Base-by-base conservation (phyloP, 257 asterid genomes). In the Solanum ossicruentum region DNA sequence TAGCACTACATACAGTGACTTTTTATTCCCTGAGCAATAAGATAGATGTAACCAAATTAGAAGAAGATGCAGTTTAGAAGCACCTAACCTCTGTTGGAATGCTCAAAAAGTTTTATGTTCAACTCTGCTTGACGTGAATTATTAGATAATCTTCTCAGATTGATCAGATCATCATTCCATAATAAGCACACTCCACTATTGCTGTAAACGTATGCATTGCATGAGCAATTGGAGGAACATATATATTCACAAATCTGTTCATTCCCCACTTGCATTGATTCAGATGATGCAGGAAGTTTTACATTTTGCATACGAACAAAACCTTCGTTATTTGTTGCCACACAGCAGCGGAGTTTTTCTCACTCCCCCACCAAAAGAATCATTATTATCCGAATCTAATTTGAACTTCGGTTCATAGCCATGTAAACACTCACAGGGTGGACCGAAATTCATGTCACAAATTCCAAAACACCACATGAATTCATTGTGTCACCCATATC, bases 281-380 rank as follows among this genome's bases (percentile, higher is more conserved):
- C 75, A 28, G 85, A 65, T 83, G 63, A 83, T 7, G 32, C 81
- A n/a, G 89, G 89, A 67, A 88, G 69, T 83, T 26, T 72, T 7
- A 70, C 58, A 32, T 43, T 60, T 45, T 60, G 18, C 32, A 84
- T n/a, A 70, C 41, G 84, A 1, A 43, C 12, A 79, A 55, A 89
- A 16, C n/a, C 36, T 11, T 58, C 8, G 17, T 56, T 78, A 23
- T 26, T 49, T 80, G 49, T 26, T 66, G 23, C 3, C 7, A 82
- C 92, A 89, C 39, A 28, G 20, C 73, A 32, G 58, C 17, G 86
- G 84, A 8, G 23, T 57, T 51, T 6, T 79, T 65, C 92, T 87
- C 45, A 58, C 86, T 21, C 91, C 87, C 67, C 90, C 91, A 12
- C 47, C 47, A 7, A 88, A 86, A 60, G 23, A 87, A 41, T 84